Evolutionary conservation across 768 basidiomycete species (phyloP), one percentile per base, ranked within the genome.

Genomic region (Agrocybe praecox): DNA sequence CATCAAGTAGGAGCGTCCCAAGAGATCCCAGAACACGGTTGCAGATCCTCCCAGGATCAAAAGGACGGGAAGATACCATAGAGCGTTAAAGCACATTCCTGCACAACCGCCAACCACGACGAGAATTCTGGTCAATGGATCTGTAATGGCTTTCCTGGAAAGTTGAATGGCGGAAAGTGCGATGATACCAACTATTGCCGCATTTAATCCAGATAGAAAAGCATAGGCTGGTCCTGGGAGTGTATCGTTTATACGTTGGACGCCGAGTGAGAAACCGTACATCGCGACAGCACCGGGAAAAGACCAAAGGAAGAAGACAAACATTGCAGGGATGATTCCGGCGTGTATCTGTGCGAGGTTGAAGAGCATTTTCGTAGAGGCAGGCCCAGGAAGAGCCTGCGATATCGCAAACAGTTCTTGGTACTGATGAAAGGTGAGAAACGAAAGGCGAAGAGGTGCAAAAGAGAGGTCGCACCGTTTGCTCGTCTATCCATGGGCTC

Each of bases 111-210:
- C 73, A 18, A 74, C 63, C 21, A 77, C 62, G 15, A 84, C 73
- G 10, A 82, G 53, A 2, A 76, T 46, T 19, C 80, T 65, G 9
- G 80, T 76, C 14, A 80, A 40, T 4, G 64, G 60, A 54, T 84
- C 83, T 2, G 78, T 81, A 29, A 81, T 76, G 32, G 79, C 74
- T 32, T 75, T 76, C 11, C 72, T 64, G 1, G 76, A 65, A 15
- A 83, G 76, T 57, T 82, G 78, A 23, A 77, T 71, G 2, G 79
- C 82, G 5, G 83, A 80, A 17, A 84, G 70, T 1, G 80, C 79
- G 51, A 84, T 80, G 9, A 84, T 65, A 0, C 82, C 83, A 4
- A 84, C 83, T 0, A 80, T 80, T 3, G 82, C 74, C 1, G 81
- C 79, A 59, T 85, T 84, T 18, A 85, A 63, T 2, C 83, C 83